Conservation (phyloP, 768 basidiomycete species). For the Psilocybe tampanensis region DNA sequence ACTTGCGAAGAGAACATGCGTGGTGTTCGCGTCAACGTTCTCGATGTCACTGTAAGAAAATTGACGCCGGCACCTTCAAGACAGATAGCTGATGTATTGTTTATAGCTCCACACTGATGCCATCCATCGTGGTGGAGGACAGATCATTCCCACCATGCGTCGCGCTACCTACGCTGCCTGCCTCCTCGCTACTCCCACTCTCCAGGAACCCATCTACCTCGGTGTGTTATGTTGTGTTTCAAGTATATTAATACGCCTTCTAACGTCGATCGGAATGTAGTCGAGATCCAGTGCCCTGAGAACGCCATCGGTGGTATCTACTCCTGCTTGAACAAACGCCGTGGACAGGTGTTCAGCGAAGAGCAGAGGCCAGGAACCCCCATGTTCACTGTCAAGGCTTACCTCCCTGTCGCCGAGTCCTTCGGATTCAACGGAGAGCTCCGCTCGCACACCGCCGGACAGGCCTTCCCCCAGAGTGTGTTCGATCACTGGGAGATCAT, state of each 20-base stretch:
- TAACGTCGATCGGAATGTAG: conserved; percentile 36
- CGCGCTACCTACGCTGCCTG: conserved; percentile 96
- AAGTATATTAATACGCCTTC: not conserved
- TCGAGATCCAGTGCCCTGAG: conserved; percentile 98
- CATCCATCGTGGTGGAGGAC: conserved; percentile 99
- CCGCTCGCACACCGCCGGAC: conserved; percentile 88
- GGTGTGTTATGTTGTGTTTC: conserved; percentile 45
- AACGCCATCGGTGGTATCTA: conserved; percentile 98
- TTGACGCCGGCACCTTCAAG: not conserved
- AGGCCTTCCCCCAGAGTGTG: conserved; percentile 97
- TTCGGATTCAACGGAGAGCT: conserved; percentile 99
- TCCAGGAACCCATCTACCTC: conserved; percentile 97
- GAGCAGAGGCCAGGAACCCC: conserved; percentile 97
- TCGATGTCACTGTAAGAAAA: conserved; percentile 89
- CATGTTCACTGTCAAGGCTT: conserved; percentile 99
- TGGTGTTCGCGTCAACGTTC: conserved; percentile 93
- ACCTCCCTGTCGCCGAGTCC: conserved; percentile 88
- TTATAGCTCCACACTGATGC: conserved; percentile 93
- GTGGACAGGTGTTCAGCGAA: conserved; percentile 98
- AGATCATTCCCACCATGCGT: conserved; percentile 96
- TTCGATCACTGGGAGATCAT: conserved; percentile 93
- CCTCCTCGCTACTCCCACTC: conserved; percentile 84
- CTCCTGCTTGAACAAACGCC: conserved; percentile 90
- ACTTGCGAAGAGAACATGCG: conserved; percentile 98
- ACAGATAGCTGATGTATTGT: conserved; percentile 8